Evolutionary conservation across 2,329 filamentous ascomycete species (phyloP), one percentile per base, ranked within the genome.

Genomic region (Tolypocladium ovalisporum): DNA sequence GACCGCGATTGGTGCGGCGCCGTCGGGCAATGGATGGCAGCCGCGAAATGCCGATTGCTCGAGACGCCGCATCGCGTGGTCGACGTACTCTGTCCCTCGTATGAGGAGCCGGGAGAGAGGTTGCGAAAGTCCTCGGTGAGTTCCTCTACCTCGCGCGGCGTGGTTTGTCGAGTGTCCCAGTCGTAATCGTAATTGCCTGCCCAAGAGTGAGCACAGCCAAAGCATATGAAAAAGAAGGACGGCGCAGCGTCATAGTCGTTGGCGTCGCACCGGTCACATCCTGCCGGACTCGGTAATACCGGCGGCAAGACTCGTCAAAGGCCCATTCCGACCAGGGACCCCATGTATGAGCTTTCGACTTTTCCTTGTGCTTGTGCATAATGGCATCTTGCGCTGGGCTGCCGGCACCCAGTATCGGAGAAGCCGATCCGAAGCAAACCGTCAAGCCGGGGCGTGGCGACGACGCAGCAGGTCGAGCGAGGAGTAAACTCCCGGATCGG

Each of bases 341-440:
- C 65, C 65, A 68, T 42, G 40, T 36, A 54, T 64, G 62, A 56
- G 64, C 54, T 61, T 65, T 66, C 29, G 64, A 63, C 56, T 66
- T 67, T 47, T 62, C 60, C 53, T 65, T 67, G 58, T 65, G 64
- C 60, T 66, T 66, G 55, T 64, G 65, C 66, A 68, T 68, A 55
- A 54, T 66, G 57, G 62, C 65, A 67, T 67, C 58, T 62, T 67
- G 63, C 56, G 58, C 57, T 54, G 57, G 57, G 54, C 55, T 54
- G 49, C 57, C 57, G n/a, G 40, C 27, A 29, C 54, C 54, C 52
- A 53, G 52, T 56, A n/a, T 27, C 32, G 37, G 56, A 52, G 29
- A 54, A 8, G 49, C n/a, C 37, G 37, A 35, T 32, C 35, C 55
- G 24, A 44, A 8, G 17, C 37, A 36, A 34, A 32, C 4, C 54